Conservation (phyloP, 192 early-diverging fungal species). For the Backusella tuberculispora region DNA sequence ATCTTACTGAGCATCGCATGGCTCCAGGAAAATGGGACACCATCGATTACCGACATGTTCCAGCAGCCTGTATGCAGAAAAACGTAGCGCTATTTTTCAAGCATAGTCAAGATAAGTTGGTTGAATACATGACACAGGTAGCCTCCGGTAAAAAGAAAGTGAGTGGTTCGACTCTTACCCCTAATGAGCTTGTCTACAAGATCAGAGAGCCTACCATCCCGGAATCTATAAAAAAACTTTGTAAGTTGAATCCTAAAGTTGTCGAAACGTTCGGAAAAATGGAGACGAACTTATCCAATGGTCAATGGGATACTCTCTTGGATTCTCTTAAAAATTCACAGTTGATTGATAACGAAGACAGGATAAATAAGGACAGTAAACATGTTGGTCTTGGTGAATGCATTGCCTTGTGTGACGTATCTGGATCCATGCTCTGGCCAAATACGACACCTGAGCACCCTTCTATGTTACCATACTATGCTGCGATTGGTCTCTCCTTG, state of each 20-base stretch:
- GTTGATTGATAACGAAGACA: not conserved
- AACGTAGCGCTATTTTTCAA: constrained; percentile 37
- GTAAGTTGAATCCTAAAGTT: constrained; percentile 23
- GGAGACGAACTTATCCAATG: not conserved
- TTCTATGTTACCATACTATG: constrained; percentile 39
- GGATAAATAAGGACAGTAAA: not conserved
- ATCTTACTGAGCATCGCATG: constrained; percentile 51
- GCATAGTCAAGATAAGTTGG: constrained; percentile 41
- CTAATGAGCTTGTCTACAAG: constrained; percentile 45
- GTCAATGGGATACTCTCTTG: constrained; percentile 26
- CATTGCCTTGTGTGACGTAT: constrained; percentile 55
- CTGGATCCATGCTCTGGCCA: constrained; percentile 44
- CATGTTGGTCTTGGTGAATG: constrained; percentile 36
- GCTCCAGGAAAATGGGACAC: constrained; percentile 43
- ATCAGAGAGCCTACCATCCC: not conserved
- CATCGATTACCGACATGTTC: constrained; percentile 50
- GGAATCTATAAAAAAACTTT: not conserved
- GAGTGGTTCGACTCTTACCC: constrained; percentile 45
- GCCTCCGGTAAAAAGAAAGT: constrained; percentile 45
- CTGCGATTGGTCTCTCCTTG: constrained; percentile 48
- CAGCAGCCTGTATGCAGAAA: constrained; percentile 49
- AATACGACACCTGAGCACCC: not conserved
- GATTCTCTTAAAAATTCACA: not conserved
- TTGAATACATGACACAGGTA: constrained; percentile 34
- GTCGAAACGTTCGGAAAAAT: constrained; percentile 28